Evolutionary conservation across 2,329 filamentous ascomycete genomes (phyloP).

Genomic region (Phoma sp.): DNA sequence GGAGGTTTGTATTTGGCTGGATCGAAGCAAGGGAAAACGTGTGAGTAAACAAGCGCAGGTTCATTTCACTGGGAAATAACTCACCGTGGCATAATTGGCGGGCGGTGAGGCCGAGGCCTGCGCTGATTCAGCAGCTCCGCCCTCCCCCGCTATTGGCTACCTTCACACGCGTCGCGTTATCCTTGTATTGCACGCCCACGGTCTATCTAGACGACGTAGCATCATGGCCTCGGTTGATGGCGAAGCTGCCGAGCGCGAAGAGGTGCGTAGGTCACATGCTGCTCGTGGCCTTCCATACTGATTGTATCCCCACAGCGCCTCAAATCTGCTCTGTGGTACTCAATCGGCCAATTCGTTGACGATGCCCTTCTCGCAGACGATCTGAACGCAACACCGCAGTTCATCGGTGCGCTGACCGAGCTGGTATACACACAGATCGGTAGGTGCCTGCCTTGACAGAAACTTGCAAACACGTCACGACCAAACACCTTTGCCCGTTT

Average conservation of each 20-base stretch:
- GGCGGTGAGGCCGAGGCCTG: background rate
- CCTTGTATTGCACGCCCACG: conserved; percentile 1
- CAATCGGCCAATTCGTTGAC: conserved; percentile 72
- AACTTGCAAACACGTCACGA: background rate
- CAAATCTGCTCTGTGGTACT: conserved; percentile 52
- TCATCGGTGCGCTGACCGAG: conserved; percentile 78
- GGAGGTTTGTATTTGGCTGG: conserved; percentile 4
- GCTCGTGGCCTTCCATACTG: background rate
- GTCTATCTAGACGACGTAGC: background rate
- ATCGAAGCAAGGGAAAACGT: background rate
- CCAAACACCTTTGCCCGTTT: background rate
- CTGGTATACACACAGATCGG: conserved; percentile 88
- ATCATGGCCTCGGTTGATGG: conserved; percentile 35
- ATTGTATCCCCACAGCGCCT: conserved; percentile 51
- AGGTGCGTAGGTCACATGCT: conserved; percentile 22
- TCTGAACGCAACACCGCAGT: conserved; percentile 89
- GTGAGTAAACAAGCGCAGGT: background rate
- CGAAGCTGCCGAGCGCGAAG: conserved; percentile 39
- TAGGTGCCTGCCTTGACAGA: conserved; percentile 50
- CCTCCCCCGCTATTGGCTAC: conserved; percentile 25
- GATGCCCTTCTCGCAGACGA: conserved; percentile 75
- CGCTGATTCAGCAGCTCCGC: conserved; percentile 3
- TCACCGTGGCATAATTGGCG: background rate
- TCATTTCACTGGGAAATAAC: conserved; percentile 5
- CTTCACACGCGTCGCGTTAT: conserved; percentile 29